Base-by-base conservation (phyloP, 1,284 basidiomycete species). In the Moniliophthora roreri region DNA sequence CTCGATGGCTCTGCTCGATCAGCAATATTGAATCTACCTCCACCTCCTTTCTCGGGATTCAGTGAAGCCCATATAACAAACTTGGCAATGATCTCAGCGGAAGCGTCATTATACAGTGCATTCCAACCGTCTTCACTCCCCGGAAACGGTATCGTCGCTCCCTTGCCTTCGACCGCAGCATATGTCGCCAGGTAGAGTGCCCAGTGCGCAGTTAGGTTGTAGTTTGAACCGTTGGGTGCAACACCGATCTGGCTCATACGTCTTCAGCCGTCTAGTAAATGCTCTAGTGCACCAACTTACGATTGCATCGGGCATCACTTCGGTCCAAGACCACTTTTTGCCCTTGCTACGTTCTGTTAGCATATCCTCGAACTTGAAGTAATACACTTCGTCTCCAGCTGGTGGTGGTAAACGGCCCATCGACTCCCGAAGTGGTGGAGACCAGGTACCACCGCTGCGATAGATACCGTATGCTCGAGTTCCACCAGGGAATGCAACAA, bases 131-230 rank as follows among this genome's bases (percentile, higher is more conserved):
- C 18, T 37, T 60, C 48, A 1, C 40, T 56, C 9, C 58, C 60
- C 2, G 58, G 60, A 52, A 58, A 60, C 1, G 60, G 52, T 8
- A 61, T 58, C 18, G 50, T 45, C 0, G 60, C 56, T 20, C 58
- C 60, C 39, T 60, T 55, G 16, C 60, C 58, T 38, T 61, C 56
- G 28, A 60, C 23, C 6, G 20, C 32, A 23, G 54, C 52, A 49
- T 60, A 61, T 10, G 58, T 40, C 1, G 60, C 44, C n/a, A 61
- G 50, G 51, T 61, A 61, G 1, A 45, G 53, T 2, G 55, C 59
- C 59, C 59, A 61, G 38, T 59, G 58, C 3, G 55, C 58, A 11
- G 53, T 51, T n/a, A 61, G 53, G 37, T 32, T 59, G 50, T 55
- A 59, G 1, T 52, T 51, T 37, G 54, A 56, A n/a, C 59, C 59